Percentiles rank a stretch among this genome's conserved stretches.
phyloP scores from a whole-genome alignment of 2,329 filamentous ascomycete genomes.

The Pseudogymnoascus pannorum region DNA sequence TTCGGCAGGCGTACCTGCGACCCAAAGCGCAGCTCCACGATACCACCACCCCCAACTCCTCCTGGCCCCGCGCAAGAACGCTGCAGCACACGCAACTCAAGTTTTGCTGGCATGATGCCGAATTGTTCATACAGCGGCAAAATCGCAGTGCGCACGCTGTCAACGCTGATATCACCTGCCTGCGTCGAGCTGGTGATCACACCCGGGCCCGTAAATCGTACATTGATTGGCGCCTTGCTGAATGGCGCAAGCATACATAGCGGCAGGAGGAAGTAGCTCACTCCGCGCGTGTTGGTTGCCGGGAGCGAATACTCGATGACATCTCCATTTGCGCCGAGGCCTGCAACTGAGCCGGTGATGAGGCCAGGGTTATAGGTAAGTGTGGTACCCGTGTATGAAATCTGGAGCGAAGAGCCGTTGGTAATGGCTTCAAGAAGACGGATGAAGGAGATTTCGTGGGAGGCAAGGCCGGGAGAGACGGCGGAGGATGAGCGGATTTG shows the following conservation, averaged over 20 bases:
- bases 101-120: constrained; percentile 69
- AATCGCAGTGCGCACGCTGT: constrained; percentile 88
- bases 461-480: constrained; percentile 79
- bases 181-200: constrained; percentile 86
- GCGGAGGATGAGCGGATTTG: constrained; percentile 84
- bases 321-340: constrained; percentile 61
- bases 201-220: constrained; percentile 81
- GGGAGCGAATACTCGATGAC: constrained; percentile 77
- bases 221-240: constrained; percentile 82
- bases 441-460: constrained; percentile 91
- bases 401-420: constrained; percentile 90
- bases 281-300: constrained; percentile 66
- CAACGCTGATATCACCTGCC: constrained; percentile 79
- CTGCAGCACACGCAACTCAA: constrained; percentile 76
- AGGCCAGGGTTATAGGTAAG: constrained; percentile 87
- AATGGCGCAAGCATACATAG: constrained; percentile 89
- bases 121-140: constrained; percentile 86
- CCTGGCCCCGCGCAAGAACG: constrained; percentile 70
- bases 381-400: constrained; percentile 91
- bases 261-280: constrained; percentile 87
- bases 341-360: constrained; percentile 76
- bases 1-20: constrained; percentile 91
- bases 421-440: constrained; percentile 90
- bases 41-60: constrained; percentile 75
- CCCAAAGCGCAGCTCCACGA: constrained; percentile 89